These are phyloP conservation scores for Fusarium newnesense DNA, from an alignment of 2,329 filamentous ascomycete genomes.

Conservation along the genomic window DNA sequence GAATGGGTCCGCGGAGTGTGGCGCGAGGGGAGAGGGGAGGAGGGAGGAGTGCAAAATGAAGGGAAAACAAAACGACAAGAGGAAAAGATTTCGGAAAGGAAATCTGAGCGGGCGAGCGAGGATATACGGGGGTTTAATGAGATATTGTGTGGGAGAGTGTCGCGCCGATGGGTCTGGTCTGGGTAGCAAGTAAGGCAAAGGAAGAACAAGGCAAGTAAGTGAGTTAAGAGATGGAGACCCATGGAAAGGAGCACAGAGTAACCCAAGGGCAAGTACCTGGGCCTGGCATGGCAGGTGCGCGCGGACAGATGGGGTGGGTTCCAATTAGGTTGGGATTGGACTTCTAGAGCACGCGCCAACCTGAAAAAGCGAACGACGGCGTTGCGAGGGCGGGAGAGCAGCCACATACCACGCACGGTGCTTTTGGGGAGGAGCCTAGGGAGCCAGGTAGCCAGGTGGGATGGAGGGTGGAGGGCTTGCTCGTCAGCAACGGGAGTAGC, in stretches of 20 bases:
- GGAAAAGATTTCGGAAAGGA: slow-evolving; percentile 46
- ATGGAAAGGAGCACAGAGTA: slow-evolving; percentile 41
- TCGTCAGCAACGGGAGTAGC: slow-evolving; percentile 33
- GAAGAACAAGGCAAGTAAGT: slow-evolving; percentile 10
- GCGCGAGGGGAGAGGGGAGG: slow-evolving; percentile 42
- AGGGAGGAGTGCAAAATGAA: slow-evolving; percentile 43
- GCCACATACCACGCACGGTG: slow-evolving; percentile 46
- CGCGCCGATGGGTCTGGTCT: slow-evolving; percentile 17
- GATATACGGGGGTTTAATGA: slow-evolving; percentile 51
- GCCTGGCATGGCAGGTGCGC: slow-evolving; percentile 20
- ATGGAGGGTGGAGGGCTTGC: slow-evolving; percentile 35
- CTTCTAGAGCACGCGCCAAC: slow-evolving; percentile 35
- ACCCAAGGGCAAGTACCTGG: slow-evolving; percentile 31
- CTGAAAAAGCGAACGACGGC: slow-evolving; percentile 35
- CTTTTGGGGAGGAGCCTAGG: slow-evolving; percentile 27
- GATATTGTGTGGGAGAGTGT: slow-evolving; percentile 42
- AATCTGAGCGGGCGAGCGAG: slow-evolving; percentile 38
- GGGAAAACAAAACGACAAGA: slow-evolving; percentile 46
- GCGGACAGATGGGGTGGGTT: slow-evolving; percentile 24
- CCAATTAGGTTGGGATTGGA: slow-evolving; percentile 38
- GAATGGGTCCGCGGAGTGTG: slow-evolving; percentile 49
- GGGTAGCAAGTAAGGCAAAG: slow-evolving; percentile 14
- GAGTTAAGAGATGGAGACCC: slow-evolving; percentile 30
- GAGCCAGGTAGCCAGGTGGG: slow-evolving; percentile 18
- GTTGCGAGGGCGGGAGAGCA: slow-evolving; percentile 38